Percentiles rank a stretch among this genome's conserved stretches.
phyloP scores from a whole-genome alignment of 371 early-diverging fungal genomes.

The Paraphysoderma sedebokerense region DNA sequence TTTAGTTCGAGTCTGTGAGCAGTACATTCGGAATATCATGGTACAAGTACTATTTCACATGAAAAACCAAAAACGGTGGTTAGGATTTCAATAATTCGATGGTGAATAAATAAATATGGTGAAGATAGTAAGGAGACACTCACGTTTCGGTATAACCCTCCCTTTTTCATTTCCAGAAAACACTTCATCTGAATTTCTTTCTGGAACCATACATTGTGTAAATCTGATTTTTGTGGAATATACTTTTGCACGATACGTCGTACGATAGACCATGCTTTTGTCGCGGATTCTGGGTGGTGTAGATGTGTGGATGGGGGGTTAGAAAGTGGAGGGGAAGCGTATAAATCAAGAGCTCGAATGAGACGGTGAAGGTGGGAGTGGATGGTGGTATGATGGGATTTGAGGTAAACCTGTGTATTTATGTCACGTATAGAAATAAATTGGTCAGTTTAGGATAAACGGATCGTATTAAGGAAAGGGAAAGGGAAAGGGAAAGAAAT shows the following conservation, averaged over 20 bases:
- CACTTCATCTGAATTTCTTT: conserved; percentile 32
- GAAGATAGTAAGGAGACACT: too few species aligned
- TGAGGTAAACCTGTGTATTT: conserved; percentile 19
- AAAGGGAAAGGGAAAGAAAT: not conserved
- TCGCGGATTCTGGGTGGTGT: conserved; percentile 11
- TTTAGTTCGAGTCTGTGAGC: too few species aligned
- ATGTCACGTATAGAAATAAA: not conserved
- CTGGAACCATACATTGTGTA: conserved; percentile 27
- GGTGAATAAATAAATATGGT: not conserved
- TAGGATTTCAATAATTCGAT: not conserved
- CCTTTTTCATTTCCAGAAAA: conserved; percentile 48
- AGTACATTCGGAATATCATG: conserved; percentile 42
- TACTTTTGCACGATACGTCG: conserved; percentile 22
- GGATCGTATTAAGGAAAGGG: too few species aligned
- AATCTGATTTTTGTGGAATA: conserved; percentile 24
- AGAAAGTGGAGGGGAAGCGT: too few species aligned
- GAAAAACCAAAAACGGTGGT: not conserved
- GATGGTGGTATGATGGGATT: conserved; percentile 51
- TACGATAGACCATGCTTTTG: conserved; percentile 45
- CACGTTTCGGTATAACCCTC: conserved; percentile 46
- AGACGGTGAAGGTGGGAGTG: conserved; percentile 46
- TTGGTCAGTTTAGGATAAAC: not conserved
- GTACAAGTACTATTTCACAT: conserved; percentile 24
- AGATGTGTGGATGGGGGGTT: too few species aligned
- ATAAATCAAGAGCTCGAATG: conserved; percentile 38